These are phyloP conservation scores for Talaromyces marneffei DNA, from an alignment of 2,329 filamentous ascomycete species.

Conservation along the genomic window DNA sequence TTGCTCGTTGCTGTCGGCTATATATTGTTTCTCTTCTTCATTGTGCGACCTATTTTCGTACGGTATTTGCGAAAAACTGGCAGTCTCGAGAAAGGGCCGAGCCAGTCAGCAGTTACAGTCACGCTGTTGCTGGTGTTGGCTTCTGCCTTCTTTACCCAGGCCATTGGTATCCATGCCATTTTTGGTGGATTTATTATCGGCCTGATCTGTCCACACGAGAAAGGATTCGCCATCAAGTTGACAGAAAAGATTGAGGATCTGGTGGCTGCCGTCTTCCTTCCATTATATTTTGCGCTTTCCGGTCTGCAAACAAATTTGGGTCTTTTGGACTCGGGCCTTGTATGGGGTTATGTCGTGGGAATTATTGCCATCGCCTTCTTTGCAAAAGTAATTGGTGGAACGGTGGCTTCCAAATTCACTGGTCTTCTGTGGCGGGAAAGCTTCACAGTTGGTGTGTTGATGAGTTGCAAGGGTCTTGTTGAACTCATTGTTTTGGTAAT, in stretches of 20 bases:
- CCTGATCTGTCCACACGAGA: slow-evolving; percentile 82
- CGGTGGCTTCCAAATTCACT: slow-evolving; percentile 67
- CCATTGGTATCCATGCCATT: slow-evolving; percentile 90
- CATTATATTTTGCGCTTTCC: slow-evolving; percentile 88
- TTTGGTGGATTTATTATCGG: slow-evolving; percentile 90
- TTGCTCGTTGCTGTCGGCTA: slow-evolving; percentile 70
- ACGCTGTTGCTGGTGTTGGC: slow-evolving; percentile 73
- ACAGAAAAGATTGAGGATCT: slow-evolving; percentile 94
- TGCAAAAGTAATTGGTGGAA: slow-evolving; percentile 78
- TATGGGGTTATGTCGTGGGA: slow-evolving; percentile 85
- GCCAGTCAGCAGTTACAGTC: slow-evolving; percentile 74
- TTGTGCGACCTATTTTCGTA: slow-evolving; percentile 66
- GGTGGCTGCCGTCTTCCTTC: slow-evolving; percentile 74
- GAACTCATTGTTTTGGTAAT: slow-evolving; percentile 88
- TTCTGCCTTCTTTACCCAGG: slow-evolving; percentile 80
- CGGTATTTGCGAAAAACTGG: slow-evolving; percentile 68
- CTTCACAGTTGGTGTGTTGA: slow-evolving; percentile 77
- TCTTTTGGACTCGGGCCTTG: slow-evolving; percentile 70
- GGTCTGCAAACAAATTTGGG: slow-evolving; percentile 84
- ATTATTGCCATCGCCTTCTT: slow-evolving; percentile 76
- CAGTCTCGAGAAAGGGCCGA: slow-evolving; percentile 80
- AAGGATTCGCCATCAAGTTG: slow-evolving; percentile 82
- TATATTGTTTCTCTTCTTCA: slow-evolving; percentile 66
- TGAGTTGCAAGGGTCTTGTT: slow-evolving; percentile 95
- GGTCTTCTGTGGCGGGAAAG: slow-evolving; percentile 87